phyloP scores from a whole-genome alignment of 139 green algal genomes.

The Chlorella sp. region DNA sequence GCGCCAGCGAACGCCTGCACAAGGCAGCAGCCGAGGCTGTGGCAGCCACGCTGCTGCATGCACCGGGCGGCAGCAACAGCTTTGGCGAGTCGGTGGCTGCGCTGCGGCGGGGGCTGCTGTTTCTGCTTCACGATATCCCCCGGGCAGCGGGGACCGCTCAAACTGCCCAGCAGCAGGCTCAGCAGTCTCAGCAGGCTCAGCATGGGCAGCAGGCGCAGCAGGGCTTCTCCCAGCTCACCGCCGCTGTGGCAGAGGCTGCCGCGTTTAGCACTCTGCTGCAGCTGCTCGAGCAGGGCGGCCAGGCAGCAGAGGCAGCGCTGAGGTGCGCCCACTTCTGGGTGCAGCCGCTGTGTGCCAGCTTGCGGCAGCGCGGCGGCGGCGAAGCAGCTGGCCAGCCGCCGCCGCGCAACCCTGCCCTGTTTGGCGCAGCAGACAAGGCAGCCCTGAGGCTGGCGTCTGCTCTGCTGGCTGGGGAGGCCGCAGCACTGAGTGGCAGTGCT shows the following conservation, averaged over 20 bases:
- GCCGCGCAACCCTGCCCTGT: neutral
- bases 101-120: neutral
- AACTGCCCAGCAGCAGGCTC: neutral
- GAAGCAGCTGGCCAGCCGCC: neutral
- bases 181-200: neutral
- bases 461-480: neutral
- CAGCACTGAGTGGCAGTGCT: neutral
- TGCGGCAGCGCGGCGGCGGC: neutral
- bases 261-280: slow-evolving; percentile 9
- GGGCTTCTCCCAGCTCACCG: neutral
- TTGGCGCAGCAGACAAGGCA: neutral
- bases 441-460: neutral
- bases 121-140: slow-evolving; percentile 29
- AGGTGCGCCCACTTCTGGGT: slow-evolving; percentile 9
- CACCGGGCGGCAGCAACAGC: neutral
- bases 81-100: neutral
- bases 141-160: neutral
- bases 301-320: neutral
- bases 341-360: neutral
- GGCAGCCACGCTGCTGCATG: slow-evolving; percentile 13
- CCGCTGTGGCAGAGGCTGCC: slow-evolving; percentile 3
- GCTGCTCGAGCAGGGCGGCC: neutral
- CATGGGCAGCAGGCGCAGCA: neutral
- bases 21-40: slow-evolving; percentile 13
- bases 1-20: slow-evolving; percentile 16